These are phyloP conservation scores for Brasenia schreberi DNA, from an alignment of 164 flowering plant species.

Conservation along the genomic window DNA sequence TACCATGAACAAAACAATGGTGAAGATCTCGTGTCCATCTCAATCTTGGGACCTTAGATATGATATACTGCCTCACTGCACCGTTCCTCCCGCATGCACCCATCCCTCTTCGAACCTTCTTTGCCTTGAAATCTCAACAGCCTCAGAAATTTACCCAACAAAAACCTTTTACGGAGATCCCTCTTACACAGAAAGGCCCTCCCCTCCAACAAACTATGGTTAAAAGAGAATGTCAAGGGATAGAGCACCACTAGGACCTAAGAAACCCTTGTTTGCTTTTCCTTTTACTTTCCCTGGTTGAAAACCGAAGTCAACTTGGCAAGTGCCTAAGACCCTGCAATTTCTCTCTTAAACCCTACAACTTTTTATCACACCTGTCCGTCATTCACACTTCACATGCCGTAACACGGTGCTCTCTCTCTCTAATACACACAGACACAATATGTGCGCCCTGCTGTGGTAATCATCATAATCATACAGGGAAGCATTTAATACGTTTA, in stretches of 20 bases:
- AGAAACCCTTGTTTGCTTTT: too few species aligned
- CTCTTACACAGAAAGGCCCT: too few species aligned
- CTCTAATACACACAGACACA: background rate
- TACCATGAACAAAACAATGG: slow-evolving; percentile 63
- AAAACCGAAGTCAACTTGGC: background rate
- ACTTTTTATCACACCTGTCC: background rate
- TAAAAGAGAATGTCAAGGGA: too few species aligned
- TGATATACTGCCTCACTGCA: slow-evolving; percentile 59
- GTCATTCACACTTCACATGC: background rate
- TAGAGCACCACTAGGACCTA: too few species aligned
- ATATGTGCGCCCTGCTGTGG: background rate
- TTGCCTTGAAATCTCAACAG: background rate
- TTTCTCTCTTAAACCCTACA: background rate
- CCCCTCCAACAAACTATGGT: too few species aligned
- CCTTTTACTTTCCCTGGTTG: too few species aligned
- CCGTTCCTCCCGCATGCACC: slow-evolving; percentile 62
- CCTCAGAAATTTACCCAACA: too few species aligned
- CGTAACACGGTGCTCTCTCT: background rate
- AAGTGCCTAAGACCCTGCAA: background rate
- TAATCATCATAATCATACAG: background rate
- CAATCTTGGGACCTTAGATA: slow-evolving; percentile 73
- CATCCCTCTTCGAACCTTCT: slow-evolving; percentile 14
- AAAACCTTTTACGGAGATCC: too few species aligned
- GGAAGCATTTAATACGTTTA: background rate
- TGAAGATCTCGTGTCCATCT: slow-evolving; percentile 94